Conservation (phyloP, 805 yeast genomes). For the Yamadazyma nakazawae region DNA sequence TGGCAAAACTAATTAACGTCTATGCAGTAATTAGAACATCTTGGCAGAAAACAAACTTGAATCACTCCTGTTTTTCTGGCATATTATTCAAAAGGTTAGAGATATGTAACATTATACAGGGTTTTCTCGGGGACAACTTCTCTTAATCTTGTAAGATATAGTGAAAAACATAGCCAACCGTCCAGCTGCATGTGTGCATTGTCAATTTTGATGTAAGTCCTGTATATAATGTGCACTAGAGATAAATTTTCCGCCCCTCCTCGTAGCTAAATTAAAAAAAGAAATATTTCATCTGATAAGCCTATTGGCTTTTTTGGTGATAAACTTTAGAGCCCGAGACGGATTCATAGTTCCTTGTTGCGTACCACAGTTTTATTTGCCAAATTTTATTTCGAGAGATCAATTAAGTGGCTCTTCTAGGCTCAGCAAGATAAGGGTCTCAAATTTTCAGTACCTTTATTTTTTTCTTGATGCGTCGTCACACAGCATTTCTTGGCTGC, state of each 20-base stretch:
- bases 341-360: no score
- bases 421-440: background rate
- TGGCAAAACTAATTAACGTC: background rate
- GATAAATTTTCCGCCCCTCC: conserved; percentile 3
- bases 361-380: no score
- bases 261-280: background rate
- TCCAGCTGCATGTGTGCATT: background rate
- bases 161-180: background rate
- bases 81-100: background rate
- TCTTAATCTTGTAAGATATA: background rate
- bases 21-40: background rate
- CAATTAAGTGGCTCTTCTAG: background rate
- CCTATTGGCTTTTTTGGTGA: no score
- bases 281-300: background rate
- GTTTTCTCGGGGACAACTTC: background rate
- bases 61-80: background rate
- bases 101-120: background rate
- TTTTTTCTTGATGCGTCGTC: background rate
- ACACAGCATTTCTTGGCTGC: background rate
- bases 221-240: background rate
- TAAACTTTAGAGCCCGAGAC: no score
- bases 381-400: no score
- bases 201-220: background rate
- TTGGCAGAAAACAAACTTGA: background rate
- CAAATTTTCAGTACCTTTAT: background rate